Conservation (phyloP, 1,139 yeast species). For the Blastobotrys capitulatus region DNA sequence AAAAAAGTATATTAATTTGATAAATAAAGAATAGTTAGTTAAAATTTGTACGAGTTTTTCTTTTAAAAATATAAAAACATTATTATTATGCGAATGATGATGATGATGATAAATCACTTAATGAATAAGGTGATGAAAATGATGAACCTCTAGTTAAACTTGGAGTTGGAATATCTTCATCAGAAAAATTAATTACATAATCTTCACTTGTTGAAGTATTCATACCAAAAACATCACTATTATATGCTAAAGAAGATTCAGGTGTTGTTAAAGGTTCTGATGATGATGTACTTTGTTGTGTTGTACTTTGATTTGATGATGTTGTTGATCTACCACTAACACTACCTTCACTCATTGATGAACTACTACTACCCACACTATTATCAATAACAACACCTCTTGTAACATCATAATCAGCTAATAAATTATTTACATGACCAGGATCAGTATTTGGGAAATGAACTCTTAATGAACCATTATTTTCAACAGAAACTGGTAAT, state of each 20-base stretch:
- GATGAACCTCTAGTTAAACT: constrained; percentile 11
- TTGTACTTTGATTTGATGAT: background rate
- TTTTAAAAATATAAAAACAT: too few relatives aligned
- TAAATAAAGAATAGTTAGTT: too few relatives aligned
- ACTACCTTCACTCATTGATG: background rate
- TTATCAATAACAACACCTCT: constrained; percentile 27
- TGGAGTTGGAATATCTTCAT: constrained; percentile 13
- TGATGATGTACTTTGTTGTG: background rate
- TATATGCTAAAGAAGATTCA: constrained; percentile 5
- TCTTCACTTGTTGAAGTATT: constrained; percentile 4
- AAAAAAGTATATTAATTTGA: background rate
- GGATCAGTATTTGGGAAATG: constrained; percentile 37
- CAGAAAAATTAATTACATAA: constrained; percentile 1
- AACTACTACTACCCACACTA: background rate
- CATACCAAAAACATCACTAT: constrained; percentile 13
- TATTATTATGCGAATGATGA: too few relatives aligned
- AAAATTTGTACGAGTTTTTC: too few relatives aligned
- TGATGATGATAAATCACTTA: background rate
- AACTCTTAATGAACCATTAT: constrained; percentile 28
- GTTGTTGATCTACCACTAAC: background rate
- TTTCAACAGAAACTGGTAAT: constrained; percentile 33
- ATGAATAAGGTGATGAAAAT: background rate
- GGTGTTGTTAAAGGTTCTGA: background rate
- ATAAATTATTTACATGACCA: constrained; percentile 28
- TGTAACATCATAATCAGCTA: constrained; percentile 32